Evolutionary conservation across 768 basidiomycete species (phyloP), one percentile per base, ranked within the genome.

Genomic region (Auricularia sp.): DNA sequence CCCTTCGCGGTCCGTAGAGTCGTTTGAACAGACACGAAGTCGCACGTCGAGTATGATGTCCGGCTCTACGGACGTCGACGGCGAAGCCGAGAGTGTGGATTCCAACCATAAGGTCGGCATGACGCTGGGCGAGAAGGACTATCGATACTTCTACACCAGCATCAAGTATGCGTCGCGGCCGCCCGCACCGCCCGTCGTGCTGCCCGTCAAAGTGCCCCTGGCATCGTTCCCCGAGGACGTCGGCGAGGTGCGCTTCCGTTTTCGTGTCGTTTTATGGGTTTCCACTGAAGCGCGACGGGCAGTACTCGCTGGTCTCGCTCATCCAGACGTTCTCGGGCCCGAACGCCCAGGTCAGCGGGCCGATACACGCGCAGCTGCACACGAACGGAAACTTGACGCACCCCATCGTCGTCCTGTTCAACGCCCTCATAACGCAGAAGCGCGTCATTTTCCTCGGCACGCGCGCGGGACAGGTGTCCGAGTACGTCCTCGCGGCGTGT

Each of bases 401-500:
- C 71, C 94, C 97, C 2, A 87, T 99, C 70, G 95, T 97, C 65
- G 82, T 99, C 56, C 82, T 99, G 2, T 94, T 96, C 80, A 99
- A 99, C 74, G 97, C 95, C 3, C 83, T 99, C 66, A 81, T 98
- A 5, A 97, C 96, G 0, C 89, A 90, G 63, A 97, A 98, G 70
- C 88, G 95, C n/a, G 90, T 98, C 68, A 88, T 98, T 68, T 98
- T 98, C 77, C 77, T 98, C 64, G 94, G 95, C 0, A 83, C 89
- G 68, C 92, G 94, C 42, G 95, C 96, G 0, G 89, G 91, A 13
- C 85, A 90, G 71, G 94, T 98, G 33, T 92, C 94, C 61, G 87
- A 83, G 68, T 92, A 92, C 73, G 97, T 99, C 5, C 81, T 98
- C 14, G 90, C 95, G 4, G 94, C 97, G 2, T 98, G 95, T 73